Conservation (phyloP, 2,329 filamentous ascomycete species). For the Ceratocystis eucalypticola region DNA sequence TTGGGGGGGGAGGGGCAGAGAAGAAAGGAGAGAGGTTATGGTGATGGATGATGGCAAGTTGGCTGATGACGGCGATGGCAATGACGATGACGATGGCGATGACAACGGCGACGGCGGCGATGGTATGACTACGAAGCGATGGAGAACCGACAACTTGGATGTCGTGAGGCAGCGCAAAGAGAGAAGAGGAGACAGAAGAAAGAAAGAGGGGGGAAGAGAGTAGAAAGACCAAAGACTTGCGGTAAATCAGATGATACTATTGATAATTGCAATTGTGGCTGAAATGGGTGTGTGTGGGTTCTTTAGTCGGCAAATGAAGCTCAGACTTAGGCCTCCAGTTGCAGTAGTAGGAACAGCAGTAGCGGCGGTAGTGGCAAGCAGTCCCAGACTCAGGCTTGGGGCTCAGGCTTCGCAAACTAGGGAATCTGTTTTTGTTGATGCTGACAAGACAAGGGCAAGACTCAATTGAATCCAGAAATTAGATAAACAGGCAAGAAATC, state of each 20-base stretch:
- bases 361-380: neutral
- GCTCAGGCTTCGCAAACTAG: neutral
- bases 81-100: neutral
- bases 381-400: neutral
- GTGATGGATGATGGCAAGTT: neutral
- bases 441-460: neutral
- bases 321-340: too few relatives aligned
- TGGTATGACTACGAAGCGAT: neutral
- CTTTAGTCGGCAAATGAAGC: neutral
- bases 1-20: neutral
- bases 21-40: neutral
- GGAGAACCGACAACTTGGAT: neutral
- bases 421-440: too few relatives aligned
- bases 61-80: neutral
- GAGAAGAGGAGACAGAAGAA: neutral
- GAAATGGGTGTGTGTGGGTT: neutral
- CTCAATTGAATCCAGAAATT: neutral
- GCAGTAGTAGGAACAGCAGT: neutral
- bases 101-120: neutral
- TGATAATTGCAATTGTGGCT: neutral
- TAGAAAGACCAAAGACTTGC: neutral
- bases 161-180: neutral
- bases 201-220: neutral
- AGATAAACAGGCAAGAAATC: neutral
- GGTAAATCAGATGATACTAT: conserved; percentile 5